Evolutionary conservation across 2,329 filamentous ascomycete genomes (phyloP), one percentile per base, ranked within the genome.

Genomic region (Fusarium guadeloupense): DNA sequence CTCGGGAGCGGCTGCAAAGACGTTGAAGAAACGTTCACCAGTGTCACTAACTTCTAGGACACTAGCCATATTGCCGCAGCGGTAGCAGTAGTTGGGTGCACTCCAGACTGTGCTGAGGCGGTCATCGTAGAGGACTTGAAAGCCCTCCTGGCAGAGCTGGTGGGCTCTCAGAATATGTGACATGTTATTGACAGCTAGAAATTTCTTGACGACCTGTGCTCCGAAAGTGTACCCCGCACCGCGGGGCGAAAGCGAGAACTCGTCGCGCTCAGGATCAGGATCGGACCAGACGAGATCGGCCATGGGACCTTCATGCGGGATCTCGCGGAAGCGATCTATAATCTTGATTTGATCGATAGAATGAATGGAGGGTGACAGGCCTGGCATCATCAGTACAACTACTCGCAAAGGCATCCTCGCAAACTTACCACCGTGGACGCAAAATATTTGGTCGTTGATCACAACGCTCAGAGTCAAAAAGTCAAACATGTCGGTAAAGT

Each of bases 401-500:
- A 8, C 12, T 30, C 17, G 13, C 10, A 25, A 16, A 9, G n/a
- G 28, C 28, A 12, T 23, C 17, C 17, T 37, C 5, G 5, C 23
- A 19, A 30, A 47, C 40, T 77, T 76, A 81, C 89, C 93, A 74
- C 95, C 95, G 76, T 99, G 95, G 7, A 99, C 95, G 76, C 95
- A 99, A 76, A 99, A 99, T 67, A 99, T 99, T 76, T 98, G 92
- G 76, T 99, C 91, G 75, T 98, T 96, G 74, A 99, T 99, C 63
- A 99, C 94, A 59, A 98, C 96, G 70, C 92, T 96, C 53, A 99
- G 82, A 8, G 94, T 98, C 63, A 99, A 83, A 76, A 96, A 99
- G 79, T 99, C 95, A 78, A 99, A 99, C 93, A 99, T 98, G 79
- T 99, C 95, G 66, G 95, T 99, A 75, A 99, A 99, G 76, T 98